These are phyloP conservation scores for Coniochaeta sp. DNA, from an alignment of 2,329 filamentous ascomycete genomes.

Conservation along the genomic window DNA sequence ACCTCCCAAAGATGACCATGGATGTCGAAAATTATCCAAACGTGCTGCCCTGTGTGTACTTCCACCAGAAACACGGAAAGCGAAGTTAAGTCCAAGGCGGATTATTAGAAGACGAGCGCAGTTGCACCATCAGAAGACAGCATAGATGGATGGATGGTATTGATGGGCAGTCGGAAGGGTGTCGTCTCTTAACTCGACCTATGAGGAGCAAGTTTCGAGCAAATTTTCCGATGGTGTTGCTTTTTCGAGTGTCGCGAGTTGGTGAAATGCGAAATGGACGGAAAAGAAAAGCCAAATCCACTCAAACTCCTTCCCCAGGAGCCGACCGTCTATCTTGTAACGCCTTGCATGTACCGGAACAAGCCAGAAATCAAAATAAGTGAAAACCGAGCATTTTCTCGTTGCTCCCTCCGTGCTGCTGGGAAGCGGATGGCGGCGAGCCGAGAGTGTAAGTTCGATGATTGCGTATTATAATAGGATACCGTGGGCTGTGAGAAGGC, in stretches of 20 bases:
- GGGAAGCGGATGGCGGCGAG: constrained; percentile 21
- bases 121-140: background rate
- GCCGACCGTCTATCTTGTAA: constrained; percentile 2
- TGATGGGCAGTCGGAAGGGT: background rate
- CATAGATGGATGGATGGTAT: background rate
- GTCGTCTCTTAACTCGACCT: background rate
- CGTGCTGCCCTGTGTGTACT: background rate
- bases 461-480: constrained; percentile 25
- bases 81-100: background rate
- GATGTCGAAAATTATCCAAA: background rate
- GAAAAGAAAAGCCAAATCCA: constrained; percentile 2
- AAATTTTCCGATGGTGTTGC: background rate
- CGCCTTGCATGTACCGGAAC: constrained; percentile 2
- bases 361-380: constrained; percentile 4
- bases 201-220: constrained; percentile 5
- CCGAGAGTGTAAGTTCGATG: constrained; percentile 20
- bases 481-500: constrained; percentile 16
- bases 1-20: background rate
- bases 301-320: background rate
- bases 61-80: background rate
- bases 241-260: constrained; percentile 3
- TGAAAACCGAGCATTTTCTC: constrained; percentile 8
- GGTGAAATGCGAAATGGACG: constrained; percentile 6
- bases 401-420: constrained; percentile 11
- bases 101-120: background rate